These are phyloP conservation scores for Voacanga thouarsii DNA, from an alignment of 257 asterid species.

Conservation along the genomic window DNA sequence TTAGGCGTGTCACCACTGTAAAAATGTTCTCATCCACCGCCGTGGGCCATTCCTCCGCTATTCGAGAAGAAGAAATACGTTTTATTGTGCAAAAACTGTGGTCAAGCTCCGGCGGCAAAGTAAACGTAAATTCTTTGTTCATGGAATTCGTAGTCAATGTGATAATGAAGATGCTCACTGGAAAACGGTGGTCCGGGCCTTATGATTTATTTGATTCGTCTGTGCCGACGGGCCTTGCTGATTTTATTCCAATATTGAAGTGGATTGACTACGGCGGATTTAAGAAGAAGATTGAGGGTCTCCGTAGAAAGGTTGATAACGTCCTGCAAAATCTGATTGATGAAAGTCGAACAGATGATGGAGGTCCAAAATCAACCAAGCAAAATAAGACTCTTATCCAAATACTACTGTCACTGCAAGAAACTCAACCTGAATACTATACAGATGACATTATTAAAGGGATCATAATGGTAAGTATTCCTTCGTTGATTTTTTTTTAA, in stretches of 20 bases:
- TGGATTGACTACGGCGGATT: too few relatives aligned
- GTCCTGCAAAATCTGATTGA: background rate
- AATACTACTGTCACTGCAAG: background rate
- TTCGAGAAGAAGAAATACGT: too few relatives aligned
- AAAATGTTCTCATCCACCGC: too few relatives aligned
- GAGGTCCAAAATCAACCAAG: background rate
- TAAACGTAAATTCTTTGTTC: background rate
- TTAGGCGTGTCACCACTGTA: too few relatives aligned
- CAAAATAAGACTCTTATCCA: constrained; percentile 3
- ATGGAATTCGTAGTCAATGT: background rate
- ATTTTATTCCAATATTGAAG: too few relatives aligned
- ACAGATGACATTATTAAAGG: constrained; percentile 4
- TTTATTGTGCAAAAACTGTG: too few relatives aligned
- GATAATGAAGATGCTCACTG: constrained; percentile 5
- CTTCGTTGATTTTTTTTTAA: too few relatives aligned
- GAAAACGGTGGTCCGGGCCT: background rate
- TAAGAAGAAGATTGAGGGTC: too few relatives aligned
- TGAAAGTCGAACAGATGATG: background rate
- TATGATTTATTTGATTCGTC: too few relatives aligned
- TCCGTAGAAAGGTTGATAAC: constrained; percentile 10
- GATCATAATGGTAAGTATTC: background rate
- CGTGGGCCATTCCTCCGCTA: too few relatives aligned
- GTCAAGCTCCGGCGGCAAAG: background rate
- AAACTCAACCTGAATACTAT: background rate
- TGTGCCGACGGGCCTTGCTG: too few relatives aligned